These are phyloP conservation scores for Apiospora kogelbergensis DNA, from an alignment of 2,329 filamentous ascomycete genomes.

Conservation along the genomic window DNA sequence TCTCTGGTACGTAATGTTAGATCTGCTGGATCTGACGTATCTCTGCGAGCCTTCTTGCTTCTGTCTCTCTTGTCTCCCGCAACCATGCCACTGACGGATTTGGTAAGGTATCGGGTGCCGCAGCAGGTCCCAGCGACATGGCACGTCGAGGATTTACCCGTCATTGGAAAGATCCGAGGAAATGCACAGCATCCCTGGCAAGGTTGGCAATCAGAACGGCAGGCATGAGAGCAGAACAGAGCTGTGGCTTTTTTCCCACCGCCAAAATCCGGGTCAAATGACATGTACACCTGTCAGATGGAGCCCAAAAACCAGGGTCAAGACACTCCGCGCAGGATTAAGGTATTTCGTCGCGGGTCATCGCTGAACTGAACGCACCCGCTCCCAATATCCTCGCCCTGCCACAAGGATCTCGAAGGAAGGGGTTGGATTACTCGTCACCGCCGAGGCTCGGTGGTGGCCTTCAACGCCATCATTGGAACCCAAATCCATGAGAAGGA, in stretches of 20 bases:
- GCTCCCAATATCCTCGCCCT: neutral
- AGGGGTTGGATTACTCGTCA: neutral
- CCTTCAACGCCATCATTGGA: neutral
- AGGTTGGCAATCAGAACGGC: neutral
- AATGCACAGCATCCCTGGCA: neutral
- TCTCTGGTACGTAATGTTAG: neutral
- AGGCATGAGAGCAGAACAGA: neutral
- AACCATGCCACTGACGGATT: conserved; percentile 6
- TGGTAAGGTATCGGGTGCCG: conserved; percentile 10
- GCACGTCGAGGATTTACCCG: neutral
- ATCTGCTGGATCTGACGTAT: neutral
- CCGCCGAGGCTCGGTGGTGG: neutral
- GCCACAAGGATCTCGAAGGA: neutral
- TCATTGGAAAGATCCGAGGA: neutral
- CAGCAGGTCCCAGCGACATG: conserved; percentile 12
- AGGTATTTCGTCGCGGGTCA: neutral
- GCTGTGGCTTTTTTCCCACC: neutral
- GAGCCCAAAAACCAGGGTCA: neutral
- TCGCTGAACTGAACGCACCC: neutral
- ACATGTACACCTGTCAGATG: conserved; percentile 6
- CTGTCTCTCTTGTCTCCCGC: neutral
- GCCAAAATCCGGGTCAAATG: neutral
- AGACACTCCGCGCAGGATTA: conserved; percentile 1
- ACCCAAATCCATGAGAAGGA: neutral
- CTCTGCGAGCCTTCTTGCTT: neutral